Conservation (phyloP, 768 basidiomycete species). For the Rubroboletus satanas region DNA sequence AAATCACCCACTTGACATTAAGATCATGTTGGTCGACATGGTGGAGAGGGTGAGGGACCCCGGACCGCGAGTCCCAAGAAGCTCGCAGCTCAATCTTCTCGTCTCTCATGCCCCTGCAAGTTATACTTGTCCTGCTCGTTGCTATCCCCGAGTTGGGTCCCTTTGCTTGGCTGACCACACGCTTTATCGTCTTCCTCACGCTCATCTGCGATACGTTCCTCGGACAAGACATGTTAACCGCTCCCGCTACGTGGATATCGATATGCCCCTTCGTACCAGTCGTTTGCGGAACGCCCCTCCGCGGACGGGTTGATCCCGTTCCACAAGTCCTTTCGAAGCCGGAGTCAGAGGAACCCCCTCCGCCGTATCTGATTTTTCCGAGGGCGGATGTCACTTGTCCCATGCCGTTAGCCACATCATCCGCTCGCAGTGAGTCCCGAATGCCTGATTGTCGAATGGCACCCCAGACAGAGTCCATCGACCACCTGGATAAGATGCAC, state of each 20-base stretch:
- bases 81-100: constrained; percentile 15
- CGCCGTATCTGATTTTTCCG: constrained; percentile 7
- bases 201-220: constrained; percentile 15
- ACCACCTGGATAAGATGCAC: background rate
- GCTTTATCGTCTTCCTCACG: constrained; percentile 18
- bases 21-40: constrained; percentile 9
- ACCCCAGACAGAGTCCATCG: background rate
- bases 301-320: constrained; percentile 23
- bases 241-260: constrained; percentile 5
- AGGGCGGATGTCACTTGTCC: background rate
- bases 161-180: constrained; percentile 15
- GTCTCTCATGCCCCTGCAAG: constrained; percentile 18
- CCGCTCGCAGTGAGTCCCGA: background rate
- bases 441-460: background rate
- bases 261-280: background rate
- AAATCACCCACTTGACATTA: constrained; percentile 11
- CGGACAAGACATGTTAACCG: constrained; percentile 12
- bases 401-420: constrained; percentile 8
- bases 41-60: constrained; percentile 9
- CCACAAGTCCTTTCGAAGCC: constrained; percentile 16
- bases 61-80: constrained; percentile 9
- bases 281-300: constrained; percentile 16
- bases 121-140: constrained; percentile 20
- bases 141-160: constrained; percentile 19
- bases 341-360: constrained; percentile 4